Evolutionary conservation across 495 filamentous ascomycete species (phyloP).

Genomic region (Xylaria grammica): DNA sequence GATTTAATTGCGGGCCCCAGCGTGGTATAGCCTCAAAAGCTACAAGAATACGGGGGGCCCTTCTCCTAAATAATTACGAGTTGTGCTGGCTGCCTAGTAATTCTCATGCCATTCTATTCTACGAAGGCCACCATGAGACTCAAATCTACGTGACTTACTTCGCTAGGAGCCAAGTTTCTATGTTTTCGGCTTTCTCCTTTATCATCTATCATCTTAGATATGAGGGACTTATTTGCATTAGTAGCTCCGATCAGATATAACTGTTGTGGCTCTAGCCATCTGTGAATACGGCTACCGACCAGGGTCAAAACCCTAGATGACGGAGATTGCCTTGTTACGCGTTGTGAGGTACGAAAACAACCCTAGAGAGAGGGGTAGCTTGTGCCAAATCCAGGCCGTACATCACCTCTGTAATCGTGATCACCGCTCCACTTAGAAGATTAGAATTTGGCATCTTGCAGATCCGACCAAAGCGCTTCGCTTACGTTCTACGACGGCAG

Average conservation of each 20-base stretch:
- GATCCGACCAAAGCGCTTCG: not conserved
- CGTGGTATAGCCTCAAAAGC: not conserved
- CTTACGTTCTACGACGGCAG: not conserved
- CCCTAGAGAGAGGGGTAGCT: conserved; percentile 4
- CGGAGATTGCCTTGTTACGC: conserved; percentile 1
- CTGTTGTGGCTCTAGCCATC: not conserved
- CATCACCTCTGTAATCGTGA: conserved; percentile 9
- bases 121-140: not conserved
- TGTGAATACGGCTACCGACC: not conserved
- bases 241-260: not conserved
- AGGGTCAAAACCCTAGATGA: conserved; percentile 9
- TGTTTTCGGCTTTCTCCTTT: not conserved
- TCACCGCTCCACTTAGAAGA: not conserved
- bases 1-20: not conserved
- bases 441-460: conserved; percentile 4
- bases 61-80: not conserved
- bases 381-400: not conserved
- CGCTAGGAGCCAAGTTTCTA: not conserved
- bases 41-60: not conserved
- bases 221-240: not conserved
- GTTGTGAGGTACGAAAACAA: not conserved
- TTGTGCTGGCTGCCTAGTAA: not conserved
- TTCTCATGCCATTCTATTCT: not conserved
- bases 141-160: not conserved
- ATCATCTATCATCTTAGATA: not conserved